phyloP scores from a whole-genome alignment of 768 basidiomycete genomes.

The Phlebiopsis gigantea region DNA sequence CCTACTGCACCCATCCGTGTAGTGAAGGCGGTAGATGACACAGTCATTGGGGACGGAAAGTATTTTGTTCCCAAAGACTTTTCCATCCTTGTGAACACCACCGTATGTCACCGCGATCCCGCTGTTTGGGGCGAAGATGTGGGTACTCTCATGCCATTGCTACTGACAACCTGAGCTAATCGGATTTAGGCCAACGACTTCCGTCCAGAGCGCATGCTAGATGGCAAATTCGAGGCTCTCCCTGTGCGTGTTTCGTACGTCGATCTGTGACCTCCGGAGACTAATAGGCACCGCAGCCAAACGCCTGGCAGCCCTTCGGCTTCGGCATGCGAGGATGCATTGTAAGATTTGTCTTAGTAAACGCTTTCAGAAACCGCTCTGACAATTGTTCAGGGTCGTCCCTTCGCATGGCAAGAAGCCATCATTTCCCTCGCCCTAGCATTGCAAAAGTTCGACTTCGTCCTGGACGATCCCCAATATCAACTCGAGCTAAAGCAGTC shows the following conservation, averaged over 20 bases:
- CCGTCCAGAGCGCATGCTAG: constrained; percentile 44
- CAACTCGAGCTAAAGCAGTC: constrained; percentile 39
- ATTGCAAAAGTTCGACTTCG: constrained; percentile 42
- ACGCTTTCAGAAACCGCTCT: not conserved
- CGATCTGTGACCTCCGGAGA: not conserved
- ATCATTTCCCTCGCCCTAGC: constrained; percentile 35
- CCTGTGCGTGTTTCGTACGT: constrained; percentile 27
- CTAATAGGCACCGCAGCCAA: constrained; percentile 25
- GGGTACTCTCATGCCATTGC: constrained; percentile 15
- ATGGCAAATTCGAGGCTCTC: constrained; percentile 43
- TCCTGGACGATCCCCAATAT: constrained; percentile 38
- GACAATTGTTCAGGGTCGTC: constrained; percentile 27
- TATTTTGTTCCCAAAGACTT: constrained; percentile 33
- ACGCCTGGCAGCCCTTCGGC: constrained; percentile 39
- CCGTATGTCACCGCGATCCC: constrained; percentile 34
- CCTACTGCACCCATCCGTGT: constrained; percentile 34
- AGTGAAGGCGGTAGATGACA: constrained; percentile 32
- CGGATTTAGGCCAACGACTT: constrained; percentile 31
- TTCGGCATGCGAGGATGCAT: constrained; percentile 23
- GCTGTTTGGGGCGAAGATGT: constrained; percentile 47
- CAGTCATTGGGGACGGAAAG: constrained; percentile 33
- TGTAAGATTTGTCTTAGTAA: constrained; percentile 12
- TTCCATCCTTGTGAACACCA: constrained; percentile 25
- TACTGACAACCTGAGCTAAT: not conserved
- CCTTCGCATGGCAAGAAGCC: constrained; percentile 46